phyloP scores from a whole-genome alignment of 2,329 filamentous ascomycete species.

The Xylariaceae sp. region DNA sequence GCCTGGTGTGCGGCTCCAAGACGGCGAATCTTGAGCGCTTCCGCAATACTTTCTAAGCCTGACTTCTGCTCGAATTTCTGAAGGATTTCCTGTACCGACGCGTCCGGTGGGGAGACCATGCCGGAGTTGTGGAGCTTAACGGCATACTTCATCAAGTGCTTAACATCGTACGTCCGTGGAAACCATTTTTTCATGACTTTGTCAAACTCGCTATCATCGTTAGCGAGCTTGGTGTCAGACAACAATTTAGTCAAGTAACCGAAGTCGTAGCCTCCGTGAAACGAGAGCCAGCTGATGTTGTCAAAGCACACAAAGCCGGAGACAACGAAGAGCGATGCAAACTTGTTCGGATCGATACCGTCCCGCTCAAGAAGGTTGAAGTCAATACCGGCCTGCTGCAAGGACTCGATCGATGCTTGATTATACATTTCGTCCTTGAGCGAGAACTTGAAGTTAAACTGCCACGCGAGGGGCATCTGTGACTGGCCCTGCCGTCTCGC shows the following conservation, averaged over 20 bases:
- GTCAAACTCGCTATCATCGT: slow-evolving; percentile 86
- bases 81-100: slow-evolving; percentile 65
- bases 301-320: slow-evolving; percentile 86
- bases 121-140: slow-evolving; percentile 62
- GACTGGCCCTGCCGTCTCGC: slow-evolving; percentile 39
- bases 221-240: slow-evolving; percentile 73
- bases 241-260: slow-evolving; percentile 95
- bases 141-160: slow-evolving; percentile 91
- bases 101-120: slow-evolving; percentile 59
- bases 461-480: slow-evolving; percentile 84
- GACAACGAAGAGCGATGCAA: slow-evolving; percentile 83
- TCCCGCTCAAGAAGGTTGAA: slow-evolving; percentile 78
- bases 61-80: slow-evolving; percentile 85
- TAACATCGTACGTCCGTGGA: slow-evolving; percentile 89
- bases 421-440: slow-evolving; percentile 97
- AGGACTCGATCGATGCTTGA: slow-evolving; percentile 85
- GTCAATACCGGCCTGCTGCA: slow-evolving; percentile 88
- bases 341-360: slow-evolving; percentile 84
- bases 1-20: slow-evolving; percentile 86
- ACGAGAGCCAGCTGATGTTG: slow-evolving; percentile 92
- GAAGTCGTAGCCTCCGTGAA: slow-evolving; percentile 97
- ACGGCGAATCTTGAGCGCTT: slow-evolving; percentile 85
- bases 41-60: slow-evolving; percentile 87
- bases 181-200: slow-evolving; percentile 88
- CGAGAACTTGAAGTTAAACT: slow-evolving; percentile 98